Percentiles rank a stretch among this genome's conserved stretches.
These are phyloP conservation scores for maize (Zea mays) DNA, from an alignment of 176 grass and related monocot genomes.

Conservation along the genomic window DNA sequence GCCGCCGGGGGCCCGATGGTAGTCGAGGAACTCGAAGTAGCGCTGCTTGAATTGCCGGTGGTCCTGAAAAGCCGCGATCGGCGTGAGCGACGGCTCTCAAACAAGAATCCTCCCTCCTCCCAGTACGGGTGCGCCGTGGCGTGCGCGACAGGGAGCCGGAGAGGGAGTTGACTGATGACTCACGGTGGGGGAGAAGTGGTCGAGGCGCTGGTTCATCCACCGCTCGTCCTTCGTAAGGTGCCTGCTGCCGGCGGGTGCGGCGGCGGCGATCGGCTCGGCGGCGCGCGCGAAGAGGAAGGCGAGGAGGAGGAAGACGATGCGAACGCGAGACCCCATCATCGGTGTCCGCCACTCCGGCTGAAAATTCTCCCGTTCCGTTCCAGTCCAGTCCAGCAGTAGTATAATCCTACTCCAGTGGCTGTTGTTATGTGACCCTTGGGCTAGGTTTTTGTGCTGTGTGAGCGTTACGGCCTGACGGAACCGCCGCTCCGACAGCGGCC, in stretches of 20 bases:
- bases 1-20: constrained; percentile 47
- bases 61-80: constrained; percentile 46
- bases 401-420: not conserved
- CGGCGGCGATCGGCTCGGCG: constrained; percentile 37
- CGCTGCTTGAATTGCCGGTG: constrained; percentile 74
- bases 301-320: constrained; percentile 33
- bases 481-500: not conserved
- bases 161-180: constrained; percentile 11
- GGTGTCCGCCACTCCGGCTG: not conserved
- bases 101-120: not conserved
- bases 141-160: not conserved
- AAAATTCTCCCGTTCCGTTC: not conserved
- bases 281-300: constrained; percentile 26
- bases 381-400: not conserved
- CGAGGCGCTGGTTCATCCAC: constrained; percentile 84
- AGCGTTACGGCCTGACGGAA: not conserved
- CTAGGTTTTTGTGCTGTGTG: not conserved
- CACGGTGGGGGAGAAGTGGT: constrained; percentile 94
- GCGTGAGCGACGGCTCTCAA: not conserved
- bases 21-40: constrained; percentile 83
- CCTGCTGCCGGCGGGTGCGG: constrained; percentile 4
- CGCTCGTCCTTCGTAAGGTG: constrained; percentile 67
- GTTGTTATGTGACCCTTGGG: not conserved
- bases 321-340: constrained; percentile 27
- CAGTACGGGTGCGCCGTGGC: not conserved